These are phyloP conservation scores for Teunomyces cretensis DNA, from an alignment of 805 yeast species.

Conservation along the genomic window DNA sequence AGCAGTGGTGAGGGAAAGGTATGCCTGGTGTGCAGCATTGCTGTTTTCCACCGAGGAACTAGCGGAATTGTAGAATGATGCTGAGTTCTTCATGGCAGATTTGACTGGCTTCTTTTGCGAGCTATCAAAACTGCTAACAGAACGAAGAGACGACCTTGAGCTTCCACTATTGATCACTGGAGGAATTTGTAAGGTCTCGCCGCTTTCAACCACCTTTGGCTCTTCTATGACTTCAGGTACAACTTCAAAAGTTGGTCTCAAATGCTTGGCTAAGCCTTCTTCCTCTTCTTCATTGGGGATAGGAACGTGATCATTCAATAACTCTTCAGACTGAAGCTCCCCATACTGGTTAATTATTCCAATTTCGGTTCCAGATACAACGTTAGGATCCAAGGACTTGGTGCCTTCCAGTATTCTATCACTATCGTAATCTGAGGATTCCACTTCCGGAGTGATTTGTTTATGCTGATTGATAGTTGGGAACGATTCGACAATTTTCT, in stretches of 20 bases:
- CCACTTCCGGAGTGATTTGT: background rate
- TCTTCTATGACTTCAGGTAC: slow-evolving; percentile 28
- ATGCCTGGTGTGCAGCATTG: slow-evolving; percentile 60
- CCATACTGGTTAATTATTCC: slow-evolving; percentile 21
- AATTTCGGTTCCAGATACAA: slow-evolving; percentile 11
- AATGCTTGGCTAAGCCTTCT: slow-evolving; percentile 17
- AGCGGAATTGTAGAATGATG: slow-evolving; percentile 18
- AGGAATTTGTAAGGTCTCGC: slow-evolving; percentile 15
- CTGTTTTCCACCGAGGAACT: slow-evolving; percentile 7
- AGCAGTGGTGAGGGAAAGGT: slow-evolving; percentile 69
- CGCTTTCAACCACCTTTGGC: slow-evolving; percentile 19
- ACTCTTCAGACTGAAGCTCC: slow-evolving; percentile 21
- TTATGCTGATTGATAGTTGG: background rate
- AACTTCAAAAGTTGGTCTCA: slow-evolving; percentile 33
- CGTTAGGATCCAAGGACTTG: background rate
- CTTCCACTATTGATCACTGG: slow-evolving; percentile 14
- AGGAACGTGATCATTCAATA: slow-evolving; percentile 5
- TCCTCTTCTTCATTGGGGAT: slow-evolving; percentile 1
- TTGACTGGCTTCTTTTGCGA: slow-evolving; percentile 38
- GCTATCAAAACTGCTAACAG: slow-evolving; percentile 25
- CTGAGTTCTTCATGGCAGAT: slow-evolving; percentile 50
- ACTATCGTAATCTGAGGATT: slow-evolving; percentile 2
- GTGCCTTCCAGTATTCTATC: background rate
- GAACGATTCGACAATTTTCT: slow-evolving; percentile 7
- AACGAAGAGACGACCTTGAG: slow-evolving; percentile 33